These are phyloP conservation scores for Boletus huronensis DNA, from an alignment of 768 basidiomycete species.

Conservation along the genomic window DNA sequence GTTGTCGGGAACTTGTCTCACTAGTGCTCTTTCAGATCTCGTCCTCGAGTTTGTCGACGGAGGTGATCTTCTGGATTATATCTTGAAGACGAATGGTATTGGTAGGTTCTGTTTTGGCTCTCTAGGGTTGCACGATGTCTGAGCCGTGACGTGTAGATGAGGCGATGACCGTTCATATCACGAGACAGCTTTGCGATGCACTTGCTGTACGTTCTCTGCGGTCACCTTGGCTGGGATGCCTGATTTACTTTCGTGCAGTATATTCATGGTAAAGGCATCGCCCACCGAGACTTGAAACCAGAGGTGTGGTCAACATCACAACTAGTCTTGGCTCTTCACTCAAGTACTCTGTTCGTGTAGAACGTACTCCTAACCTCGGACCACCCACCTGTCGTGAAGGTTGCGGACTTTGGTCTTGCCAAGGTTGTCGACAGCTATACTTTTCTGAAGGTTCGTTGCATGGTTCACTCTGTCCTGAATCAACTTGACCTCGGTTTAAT, in stretches of 20 bases:
- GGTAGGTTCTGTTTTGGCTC: slow-evolving; percentile 39
- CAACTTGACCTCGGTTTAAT: slow-evolving; percentile 3
- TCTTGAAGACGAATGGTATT: slow-evolving; percentile 57
- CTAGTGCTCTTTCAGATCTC: slow-evolving; percentile 48
- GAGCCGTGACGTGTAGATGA: slow-evolving; percentile 40
- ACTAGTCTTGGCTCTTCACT: slow-evolving; percentile 3
- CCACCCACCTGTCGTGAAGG: slow-evolving; percentile 70
- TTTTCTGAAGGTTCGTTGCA: slow-evolving; percentile 59
- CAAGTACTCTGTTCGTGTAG: slow-evolving; percentile 31
- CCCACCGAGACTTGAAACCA: slow-evolving; percentile 94
- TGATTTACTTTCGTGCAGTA: slow-evolving; percentile 38
- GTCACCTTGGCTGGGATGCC: background rate
- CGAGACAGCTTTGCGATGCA: slow-evolving; percentile 80
- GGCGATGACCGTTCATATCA: slow-evolving; percentile 59
- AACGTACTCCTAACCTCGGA: slow-evolving; percentile 81
- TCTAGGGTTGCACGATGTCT: background rate
- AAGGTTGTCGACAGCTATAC: slow-evolving; percentile 83
- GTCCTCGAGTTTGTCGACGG: slow-evolving; percentile 85
- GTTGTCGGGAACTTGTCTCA: slow-evolving; percentile 19
- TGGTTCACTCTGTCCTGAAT: background rate
- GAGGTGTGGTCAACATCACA: slow-evolving; percentile 42
- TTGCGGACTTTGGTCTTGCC: slow-evolving; percentile 95
- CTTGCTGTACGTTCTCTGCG: slow-evolving; percentile 49
- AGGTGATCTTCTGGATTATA: slow-evolving; percentile 83
- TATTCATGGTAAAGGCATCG: slow-evolving; percentile 70